phyloP scores from a whole-genome alignment of 805 yeast genomes.

The Spathaspora arborariae region DNA sequence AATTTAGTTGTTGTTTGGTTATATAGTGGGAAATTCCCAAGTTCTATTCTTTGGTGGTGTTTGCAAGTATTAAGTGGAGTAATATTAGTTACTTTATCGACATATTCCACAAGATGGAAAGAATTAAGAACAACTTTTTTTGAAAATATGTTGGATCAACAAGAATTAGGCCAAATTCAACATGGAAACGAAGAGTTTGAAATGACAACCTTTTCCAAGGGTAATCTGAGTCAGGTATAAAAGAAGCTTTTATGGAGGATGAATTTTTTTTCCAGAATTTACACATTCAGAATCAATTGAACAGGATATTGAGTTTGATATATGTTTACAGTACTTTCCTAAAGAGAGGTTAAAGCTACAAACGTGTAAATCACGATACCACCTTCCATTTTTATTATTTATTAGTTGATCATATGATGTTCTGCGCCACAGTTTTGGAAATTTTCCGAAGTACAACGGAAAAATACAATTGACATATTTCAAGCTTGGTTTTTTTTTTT shows the following conservation, averaged over 20 bases:
- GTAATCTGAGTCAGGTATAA: not conserved
- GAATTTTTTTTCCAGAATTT: no score
- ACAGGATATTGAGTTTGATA: no score
- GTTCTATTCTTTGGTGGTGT: conserved; percentile 77
- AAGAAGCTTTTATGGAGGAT: not conserved
- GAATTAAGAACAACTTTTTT: conserved; percentile 88
- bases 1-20: conserved; percentile 68
- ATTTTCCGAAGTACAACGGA: not conserved
- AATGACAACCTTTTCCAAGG: conserved; percentile 1
- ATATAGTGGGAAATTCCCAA: conserved; percentile 65
- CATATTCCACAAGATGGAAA: conserved; percentile 89
- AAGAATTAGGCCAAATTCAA: conserved; percentile 42
- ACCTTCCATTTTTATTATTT: no score
- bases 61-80: conserved; percentile 66
- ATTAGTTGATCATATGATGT: not conserved
- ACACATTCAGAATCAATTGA: no score
- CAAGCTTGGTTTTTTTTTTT: not conserved
- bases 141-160: conserved; percentile 67
- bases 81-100: conserved; percentile 74
- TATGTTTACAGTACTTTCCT: no score
- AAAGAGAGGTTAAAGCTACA: no score
- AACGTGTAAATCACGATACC: no score
- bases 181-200: not conserved
- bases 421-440: not conserved
- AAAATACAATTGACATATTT: not conserved